Percentiles rank a stretch among this genome's conserved stretches.
Evolutionary conservation across 306 rosid genomes (phyloP).

Genomic region (Rosa chinensis): DNA sequence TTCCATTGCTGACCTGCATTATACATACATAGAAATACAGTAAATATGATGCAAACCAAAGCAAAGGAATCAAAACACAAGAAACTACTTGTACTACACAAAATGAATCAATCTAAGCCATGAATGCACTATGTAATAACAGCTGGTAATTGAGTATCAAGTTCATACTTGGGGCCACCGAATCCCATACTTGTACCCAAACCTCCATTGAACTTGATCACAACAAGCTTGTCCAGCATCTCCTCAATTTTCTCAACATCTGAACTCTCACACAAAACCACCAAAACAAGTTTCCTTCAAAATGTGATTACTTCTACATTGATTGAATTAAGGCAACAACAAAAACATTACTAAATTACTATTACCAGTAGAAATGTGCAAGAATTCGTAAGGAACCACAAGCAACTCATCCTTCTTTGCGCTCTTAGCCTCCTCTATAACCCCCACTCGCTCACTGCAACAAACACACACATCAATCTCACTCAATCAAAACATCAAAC

Average conservation of each 20-base stretch:
- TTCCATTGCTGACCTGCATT: slow-evolving; percentile 50
- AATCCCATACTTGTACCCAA: slow-evolving; percentile 45
- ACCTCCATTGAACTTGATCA: slow-evolving; percentile 57
- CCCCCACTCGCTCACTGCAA: slow-evolving; percentile 39
- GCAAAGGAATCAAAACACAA: slow-evolving; percentile 4
- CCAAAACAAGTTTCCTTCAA: neutral
- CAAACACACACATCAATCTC: slow-evolving; percentile 7
- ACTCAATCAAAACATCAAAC: neutral
- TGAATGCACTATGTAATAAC: neutral
- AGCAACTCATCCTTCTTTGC: slow-evolving; percentile 33
- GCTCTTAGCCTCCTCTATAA: slow-evolving; percentile 29
- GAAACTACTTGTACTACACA: neutral
- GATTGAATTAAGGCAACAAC: neutral
- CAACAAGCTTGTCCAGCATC: slow-evolving; percentile 69
- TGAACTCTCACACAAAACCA: slow-evolving; percentile 19
- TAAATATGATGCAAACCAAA: neutral
- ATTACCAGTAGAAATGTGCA: slow-evolving; percentile 4
- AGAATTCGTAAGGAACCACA: slow-evolving; percentile 45
- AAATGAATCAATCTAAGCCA: neutral
- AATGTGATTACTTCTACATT: neutral
- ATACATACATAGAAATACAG: slow-evolving; percentile 7
- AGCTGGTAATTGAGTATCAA: neutral
- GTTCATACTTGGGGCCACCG: slow-evolving; percentile 58
- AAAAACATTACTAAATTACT: neutral
- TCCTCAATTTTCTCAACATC: slow-evolving; percentile 48